These are phyloP conservation scores for Septoria petroselini DNA, from an alignment of 2,329 filamentous ascomycete species.

Conservation along the genomic window DNA sequence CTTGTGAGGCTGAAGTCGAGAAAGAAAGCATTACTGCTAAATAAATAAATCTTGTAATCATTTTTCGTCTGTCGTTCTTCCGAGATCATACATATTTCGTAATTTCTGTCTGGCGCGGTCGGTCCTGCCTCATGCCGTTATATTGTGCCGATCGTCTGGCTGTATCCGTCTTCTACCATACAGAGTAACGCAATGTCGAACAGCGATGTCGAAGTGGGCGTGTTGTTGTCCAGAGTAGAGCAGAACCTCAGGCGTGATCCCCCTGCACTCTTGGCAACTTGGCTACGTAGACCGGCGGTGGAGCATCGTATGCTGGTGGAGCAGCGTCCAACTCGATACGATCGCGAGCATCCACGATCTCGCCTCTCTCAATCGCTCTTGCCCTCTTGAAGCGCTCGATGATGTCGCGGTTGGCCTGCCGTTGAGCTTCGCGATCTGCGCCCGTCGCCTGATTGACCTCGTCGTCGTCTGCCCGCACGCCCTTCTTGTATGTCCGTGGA, in stretches of 20 bases:
- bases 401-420: conserved; percentile 20
- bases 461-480: conserved; percentile 25
- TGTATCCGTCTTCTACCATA: no score
- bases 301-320: neutral
- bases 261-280: neutral
- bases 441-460: conserved; percentile 17
- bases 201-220: no score
- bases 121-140: no score
- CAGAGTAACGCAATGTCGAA: no score
- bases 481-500: conserved; percentile 28
- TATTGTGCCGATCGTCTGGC: no score
- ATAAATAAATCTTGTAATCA: no score
- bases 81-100: no score
- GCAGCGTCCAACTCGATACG: neutral
- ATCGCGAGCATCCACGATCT: conserved; percentile 10
- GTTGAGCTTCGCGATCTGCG: conserved; percentile 17
- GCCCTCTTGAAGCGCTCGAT: conserved; percentile 24
- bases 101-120: no score
- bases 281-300: neutral
- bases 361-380: conserved; percentile 20
- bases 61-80: no score
- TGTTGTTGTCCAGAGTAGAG: no score
- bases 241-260: neutral
- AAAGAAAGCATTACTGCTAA: no score
- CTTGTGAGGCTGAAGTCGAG: no score